phyloP scores from a whole-genome alignment of 179 eudicot genomes.

The Pouteria campechiana region DNA sequence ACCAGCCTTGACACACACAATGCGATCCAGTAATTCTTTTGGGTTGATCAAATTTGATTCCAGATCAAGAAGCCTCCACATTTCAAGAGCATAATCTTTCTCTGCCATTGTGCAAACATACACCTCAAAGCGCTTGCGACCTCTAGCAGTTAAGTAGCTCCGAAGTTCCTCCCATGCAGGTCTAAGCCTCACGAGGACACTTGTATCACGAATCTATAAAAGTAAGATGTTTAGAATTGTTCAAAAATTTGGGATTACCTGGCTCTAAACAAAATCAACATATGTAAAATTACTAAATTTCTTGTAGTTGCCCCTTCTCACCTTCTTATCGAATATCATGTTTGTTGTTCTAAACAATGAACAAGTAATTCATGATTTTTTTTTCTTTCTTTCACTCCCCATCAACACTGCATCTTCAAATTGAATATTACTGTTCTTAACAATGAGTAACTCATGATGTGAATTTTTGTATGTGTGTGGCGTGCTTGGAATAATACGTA shows the following conservation, averaged over 20 bases:
- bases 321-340: no score
- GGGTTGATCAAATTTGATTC: slow-evolving; percentile 72
- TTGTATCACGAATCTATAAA: slow-evolving; percentile 83
- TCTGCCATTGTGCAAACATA: slow-evolving; percentile 99
- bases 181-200: slow-evolving; percentile 85
- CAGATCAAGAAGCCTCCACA: slow-evolving; percentile 99
- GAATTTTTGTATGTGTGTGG: no score
- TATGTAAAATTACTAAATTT: no score
- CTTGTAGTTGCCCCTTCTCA: no score
- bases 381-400: no score
- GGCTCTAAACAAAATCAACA: no score
- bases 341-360: no score
- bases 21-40: slow-evolving; percentile 67
- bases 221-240: background rate
- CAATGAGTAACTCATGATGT: no score
- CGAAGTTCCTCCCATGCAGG: slow-evolving; percentile 99
- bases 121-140: slow-evolving; percentile 94
- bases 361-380: no score
- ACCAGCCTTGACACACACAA: slow-evolving; percentile 94
- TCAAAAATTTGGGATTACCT: background rate
- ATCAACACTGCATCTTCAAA: no score
- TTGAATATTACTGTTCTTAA: no score
- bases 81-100: slow-evolving; percentile 97
- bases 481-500: no score
- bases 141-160: slow-evolving; percentile 75